These are phyloP conservation scores for Teunomyces pallodes DNA, from an alignment of 805 yeast species.

Conservation along the genomic window DNA sequence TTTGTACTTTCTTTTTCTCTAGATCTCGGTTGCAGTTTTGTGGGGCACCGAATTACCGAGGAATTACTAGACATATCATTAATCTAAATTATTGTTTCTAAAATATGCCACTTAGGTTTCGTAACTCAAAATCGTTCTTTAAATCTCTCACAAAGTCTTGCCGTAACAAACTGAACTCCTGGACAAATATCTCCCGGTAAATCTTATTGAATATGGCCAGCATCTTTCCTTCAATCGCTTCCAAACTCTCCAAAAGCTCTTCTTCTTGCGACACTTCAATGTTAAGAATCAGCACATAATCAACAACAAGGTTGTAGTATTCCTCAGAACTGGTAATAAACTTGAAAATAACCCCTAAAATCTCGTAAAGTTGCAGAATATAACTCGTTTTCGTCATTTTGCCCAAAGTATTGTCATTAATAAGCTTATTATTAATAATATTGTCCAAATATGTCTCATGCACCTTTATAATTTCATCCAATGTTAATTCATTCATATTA, in stretches of 20 bases:
- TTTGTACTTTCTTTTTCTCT: neutral
- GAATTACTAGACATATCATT: neutral
- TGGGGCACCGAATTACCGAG: conserved; percentile 1
- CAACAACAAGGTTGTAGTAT: conserved; percentile 24
- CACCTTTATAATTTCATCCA: conserved; percentile 47
- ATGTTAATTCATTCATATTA: conserved; percentile 31
- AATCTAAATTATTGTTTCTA: conserved; percentile 7
- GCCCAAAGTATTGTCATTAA: conserved; percentile 31
- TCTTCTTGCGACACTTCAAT: conserved; percentile 18
- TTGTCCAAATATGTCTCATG: conserved; percentile 27
- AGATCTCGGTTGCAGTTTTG: neutral
- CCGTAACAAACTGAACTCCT: conserved; percentile 42
- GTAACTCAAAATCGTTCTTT: conserved; percentile 49
- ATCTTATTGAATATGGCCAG: conserved; percentile 40
- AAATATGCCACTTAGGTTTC: conserved; percentile 36
- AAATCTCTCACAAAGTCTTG: conserved; percentile 50
- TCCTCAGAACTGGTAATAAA: conserved; percentile 37
- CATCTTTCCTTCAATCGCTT: conserved; percentile 29
- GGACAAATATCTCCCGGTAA: conserved; percentile 34
- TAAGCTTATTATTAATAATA: conserved; percentile 29
- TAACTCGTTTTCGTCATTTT: conserved; percentile 25
- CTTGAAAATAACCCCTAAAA: conserved; percentile 29
- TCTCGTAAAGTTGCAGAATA: conserved; percentile 31
- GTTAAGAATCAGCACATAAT: conserved; percentile 28
- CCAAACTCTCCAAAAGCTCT: conserved; percentile 26